These are phyloP conservation scores for Neurospora sp. DNA, from an alignment of 495 filamentous ascomycete genomes.

Conservation along the genomic window DNA sequence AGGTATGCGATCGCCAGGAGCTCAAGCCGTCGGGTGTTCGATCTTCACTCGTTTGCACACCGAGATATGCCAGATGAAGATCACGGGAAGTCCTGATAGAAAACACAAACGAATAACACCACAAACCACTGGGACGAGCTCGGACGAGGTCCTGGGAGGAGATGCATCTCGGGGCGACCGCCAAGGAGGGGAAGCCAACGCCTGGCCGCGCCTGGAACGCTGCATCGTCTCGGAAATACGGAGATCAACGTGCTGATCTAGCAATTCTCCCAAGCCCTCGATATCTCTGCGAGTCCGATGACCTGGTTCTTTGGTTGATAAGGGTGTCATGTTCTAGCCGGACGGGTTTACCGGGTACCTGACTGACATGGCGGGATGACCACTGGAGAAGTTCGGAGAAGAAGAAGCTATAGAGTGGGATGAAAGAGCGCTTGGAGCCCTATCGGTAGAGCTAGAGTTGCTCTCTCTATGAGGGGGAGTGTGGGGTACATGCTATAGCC, in stretches of 20 bases:
- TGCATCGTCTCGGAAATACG: background rate
- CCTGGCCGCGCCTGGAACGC: background rate
- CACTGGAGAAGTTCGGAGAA: background rate
- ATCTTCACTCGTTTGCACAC: background rate
- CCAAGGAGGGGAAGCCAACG: background rate
- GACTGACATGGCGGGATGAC: background rate
- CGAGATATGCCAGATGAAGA: background rate
- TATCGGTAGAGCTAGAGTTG: background rate
- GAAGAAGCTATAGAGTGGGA: background rate
- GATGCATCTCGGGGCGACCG: background rate
- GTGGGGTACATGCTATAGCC: background rate
- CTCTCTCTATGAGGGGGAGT: background rate
- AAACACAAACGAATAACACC: background rate
- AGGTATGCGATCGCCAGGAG: background rate
- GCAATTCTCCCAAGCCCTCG: background rate
- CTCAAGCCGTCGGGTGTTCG: background rate
- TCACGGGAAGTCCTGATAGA: background rate
- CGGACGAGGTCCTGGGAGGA: background rate
- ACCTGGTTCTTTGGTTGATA: background rate
- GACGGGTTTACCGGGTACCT: background rate
- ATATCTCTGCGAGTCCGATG: background rate
- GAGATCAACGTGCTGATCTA: background rate
- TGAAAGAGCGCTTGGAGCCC: background rate
- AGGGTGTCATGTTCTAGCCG: background rate
- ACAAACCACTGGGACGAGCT: background rate